Evolutionary conservation across 2,329 filamentous ascomycete genomes (phyloP).

Genomic region (Leptodontidium sp.): DNA sequence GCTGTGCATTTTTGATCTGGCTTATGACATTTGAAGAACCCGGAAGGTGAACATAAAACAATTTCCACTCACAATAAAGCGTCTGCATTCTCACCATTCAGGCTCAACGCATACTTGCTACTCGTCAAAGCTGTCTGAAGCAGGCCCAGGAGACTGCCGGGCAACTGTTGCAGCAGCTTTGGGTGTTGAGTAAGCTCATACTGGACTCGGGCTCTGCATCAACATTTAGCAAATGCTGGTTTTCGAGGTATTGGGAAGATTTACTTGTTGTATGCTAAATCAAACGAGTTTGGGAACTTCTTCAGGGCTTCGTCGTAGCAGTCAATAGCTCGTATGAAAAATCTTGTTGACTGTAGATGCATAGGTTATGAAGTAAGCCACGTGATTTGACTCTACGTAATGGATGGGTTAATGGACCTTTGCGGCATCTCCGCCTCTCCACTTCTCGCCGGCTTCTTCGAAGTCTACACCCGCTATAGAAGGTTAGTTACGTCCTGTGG

Average conservation of each 20-base stretch:
- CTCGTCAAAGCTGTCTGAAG: conserved; percentile 68
- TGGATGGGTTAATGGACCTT: conserved; percentile 51
- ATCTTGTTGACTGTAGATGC: conserved; percentile 49
- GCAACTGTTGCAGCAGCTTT: conserved; percentile 66
- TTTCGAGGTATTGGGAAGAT: conserved; percentile 40
- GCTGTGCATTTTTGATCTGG: background rate
- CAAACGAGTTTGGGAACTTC: conserved; percentile 68
- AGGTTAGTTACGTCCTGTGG: conserved; percentile 27
- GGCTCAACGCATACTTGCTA: conserved; percentile 65
- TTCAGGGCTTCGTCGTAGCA: conserved; percentile 70
- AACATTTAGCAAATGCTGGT: conserved; percentile 24
- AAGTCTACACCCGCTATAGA: conserved; percentile 68
- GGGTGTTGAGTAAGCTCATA: conserved; percentile 75
- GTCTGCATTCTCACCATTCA: conserved; percentile 71
- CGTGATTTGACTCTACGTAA: conserved; percentile 21
- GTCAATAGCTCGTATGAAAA: conserved; percentile 70
- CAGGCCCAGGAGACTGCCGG: conserved; percentile 59
- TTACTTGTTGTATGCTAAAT: conserved; percentile 79
- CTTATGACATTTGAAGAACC: background rate
- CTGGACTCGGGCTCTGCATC: conserved; percentile 68
- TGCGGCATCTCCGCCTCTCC: conserved; percentile 73
- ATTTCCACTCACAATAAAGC: conserved; percentile 60
- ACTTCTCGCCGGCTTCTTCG: conserved; percentile 78
- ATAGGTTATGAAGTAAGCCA: conserved; percentile 3
- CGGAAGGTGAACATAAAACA: conserved; percentile 12